Base-by-base conservation (phyloP, 2,329 filamentous ascomycete species). In the Aureobasidium vineae region DNA sequence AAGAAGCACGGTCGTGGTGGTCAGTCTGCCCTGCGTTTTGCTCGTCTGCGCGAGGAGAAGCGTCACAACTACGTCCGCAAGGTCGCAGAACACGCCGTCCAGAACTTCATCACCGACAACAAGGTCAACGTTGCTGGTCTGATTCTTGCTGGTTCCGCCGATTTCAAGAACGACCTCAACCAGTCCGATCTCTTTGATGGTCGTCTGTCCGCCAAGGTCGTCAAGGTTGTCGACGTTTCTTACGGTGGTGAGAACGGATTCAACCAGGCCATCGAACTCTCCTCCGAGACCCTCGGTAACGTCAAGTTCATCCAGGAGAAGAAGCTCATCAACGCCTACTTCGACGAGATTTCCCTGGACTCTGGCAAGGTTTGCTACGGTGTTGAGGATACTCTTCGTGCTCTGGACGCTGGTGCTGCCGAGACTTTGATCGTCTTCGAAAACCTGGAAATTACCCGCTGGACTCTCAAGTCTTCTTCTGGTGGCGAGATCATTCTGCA, bases 281-380 rank as follows among this genome's bases (percentile, higher is more conserved):
- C 95, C 31, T 87, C 92, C 8, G 96, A 99, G 84, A 99, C 95
- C 8, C 86, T 99, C 56, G 91, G 93, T 80, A 99, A 98, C 77
- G 95, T 99, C 86, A 99, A 99, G 82, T 99, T 99, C 79, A 97
- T 99, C 78, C 95, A 99, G 81, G 95, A 99, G 86, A 99, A 99
- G 90, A 99, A 97, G 84, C 88, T 99, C 70, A 99, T 99, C 76
- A 94, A 94, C 78, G 92, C 91, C 77, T 99, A 99, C 84, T 99
- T 99, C 75, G 93, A 99, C 78, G 94, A 99, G 81, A 98, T 99
- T 75, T 97, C 92, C 78, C 92, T 97, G 80, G 95, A 99, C 77
- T 97, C 90, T 63, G 95, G 95, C 72, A 95, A 92, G 77, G 88
- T 99, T 72, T 99, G 95, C 84, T 99, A 99, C 79, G 92, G 95